Percentiles rank a stretch among this genome's conserved stretches.
phyloP scores from a whole-genome alignment of 2,329 filamentous ascomycete species.

The Cyphellophora europaea region DNA sequence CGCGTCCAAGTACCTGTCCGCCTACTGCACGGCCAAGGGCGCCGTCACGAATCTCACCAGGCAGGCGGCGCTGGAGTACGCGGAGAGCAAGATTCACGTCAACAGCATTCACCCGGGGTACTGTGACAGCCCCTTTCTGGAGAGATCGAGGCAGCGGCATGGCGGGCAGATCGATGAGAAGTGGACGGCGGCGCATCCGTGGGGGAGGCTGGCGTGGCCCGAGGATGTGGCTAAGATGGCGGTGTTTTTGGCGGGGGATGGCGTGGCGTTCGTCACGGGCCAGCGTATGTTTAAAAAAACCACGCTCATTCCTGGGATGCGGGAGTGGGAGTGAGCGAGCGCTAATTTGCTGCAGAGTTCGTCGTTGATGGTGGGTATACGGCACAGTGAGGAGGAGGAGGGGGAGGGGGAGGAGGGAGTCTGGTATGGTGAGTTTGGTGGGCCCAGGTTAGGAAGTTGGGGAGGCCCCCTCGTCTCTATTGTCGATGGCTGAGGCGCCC shows the following conservation, averaged over 20 bases:
- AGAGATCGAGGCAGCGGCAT: neutral
- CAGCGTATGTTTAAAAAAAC: conserved; percentile 25
- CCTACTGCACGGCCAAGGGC: conserved; percentile 19
- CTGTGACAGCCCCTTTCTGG: neutral
- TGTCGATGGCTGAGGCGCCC: no score
- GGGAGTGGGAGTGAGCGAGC: no score
- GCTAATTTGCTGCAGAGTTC: neutral
- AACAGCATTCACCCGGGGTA: conserved; percentile 47
- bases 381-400: no score
- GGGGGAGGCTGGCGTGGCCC: conserved; percentile 21
- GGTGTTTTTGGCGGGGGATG: conserved; percentile 38
- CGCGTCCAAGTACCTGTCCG: conserved; percentile 4
- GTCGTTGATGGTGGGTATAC: neutral
- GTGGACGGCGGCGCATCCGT: conserved; percentile 6
- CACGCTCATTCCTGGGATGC: no score
- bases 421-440: no score
- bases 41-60: conserved; percentile 25
- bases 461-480: no score
- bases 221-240: conserved; percentile 30
- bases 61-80: conserved; percentile 26
- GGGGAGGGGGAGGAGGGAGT: no score
- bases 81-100: conserved; percentile 28
- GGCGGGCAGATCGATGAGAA: neutral
- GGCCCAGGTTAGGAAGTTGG: no score
- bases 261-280: conserved; percentile 36